Conservation (phyloP, 2,329 filamentous ascomycete genomes). For the Scedosporium boydii region DNA sequence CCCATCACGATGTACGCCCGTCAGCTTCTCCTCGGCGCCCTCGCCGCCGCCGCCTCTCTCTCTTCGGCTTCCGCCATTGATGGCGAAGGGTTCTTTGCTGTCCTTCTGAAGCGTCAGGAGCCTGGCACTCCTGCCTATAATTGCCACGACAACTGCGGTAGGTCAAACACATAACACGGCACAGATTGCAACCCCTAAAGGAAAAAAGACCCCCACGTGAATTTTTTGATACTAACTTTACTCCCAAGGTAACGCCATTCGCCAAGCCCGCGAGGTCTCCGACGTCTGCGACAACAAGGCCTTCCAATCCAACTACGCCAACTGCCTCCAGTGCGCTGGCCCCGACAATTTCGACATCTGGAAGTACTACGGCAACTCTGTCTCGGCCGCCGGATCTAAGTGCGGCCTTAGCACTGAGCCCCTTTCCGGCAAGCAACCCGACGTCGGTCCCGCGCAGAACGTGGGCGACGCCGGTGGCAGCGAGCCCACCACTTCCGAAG, state of each 20-base stretch:
- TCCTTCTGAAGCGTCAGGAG: constrained; percentile 29
- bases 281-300: constrained; percentile 25
- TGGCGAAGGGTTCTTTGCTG: neutral
- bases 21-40: neutral
- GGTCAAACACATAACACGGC: constrained; percentile 7
- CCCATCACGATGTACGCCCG: neutral
- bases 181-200: neutral
- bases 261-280: constrained; percentile 21
- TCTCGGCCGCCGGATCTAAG: constrained; percentile 21
- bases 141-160: constrained; percentile 38
- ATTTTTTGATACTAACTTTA: constrained; percentile 7
- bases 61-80: constrained; percentile 7
- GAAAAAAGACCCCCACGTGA: constrained; percentile 11
- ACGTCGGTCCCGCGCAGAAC: neutral
- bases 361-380: constrained; percentile 28
- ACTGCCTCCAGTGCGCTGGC: constrained; percentile 30
- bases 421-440: neutral
- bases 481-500: neutral
- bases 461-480: neutral
- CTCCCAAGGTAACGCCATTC: constrained; percentile 15
- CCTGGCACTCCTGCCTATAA: constrained; percentile 33
- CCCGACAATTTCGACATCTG: constrained; percentile 31
- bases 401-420: constrained; percentile 15
- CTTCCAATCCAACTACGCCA: constrained; percentile 29
- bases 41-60: constrained; percentile 5